Conservation (phyloP, 192 early-diverging fungal genomes). For the Allomyces macrogynus region DNA sequence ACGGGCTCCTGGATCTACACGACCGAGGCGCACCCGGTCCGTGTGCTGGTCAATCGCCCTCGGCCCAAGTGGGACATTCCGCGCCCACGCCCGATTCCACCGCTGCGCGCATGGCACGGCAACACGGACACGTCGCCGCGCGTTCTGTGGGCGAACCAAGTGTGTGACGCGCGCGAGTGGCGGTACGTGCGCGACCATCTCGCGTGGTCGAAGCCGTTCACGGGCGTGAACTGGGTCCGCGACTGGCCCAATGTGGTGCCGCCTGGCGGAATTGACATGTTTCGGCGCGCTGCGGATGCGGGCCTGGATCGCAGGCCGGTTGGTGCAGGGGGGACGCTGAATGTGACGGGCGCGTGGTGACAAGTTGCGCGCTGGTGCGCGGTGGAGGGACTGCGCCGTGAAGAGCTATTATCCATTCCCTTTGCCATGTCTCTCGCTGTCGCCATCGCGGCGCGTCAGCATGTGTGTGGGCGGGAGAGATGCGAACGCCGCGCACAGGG, state of each 20-base stretch:
- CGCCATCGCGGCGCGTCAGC: too few relatives aligned
- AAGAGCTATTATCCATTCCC: too few relatives aligned
- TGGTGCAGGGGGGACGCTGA: too few relatives aligned
- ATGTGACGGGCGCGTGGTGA: too few relatives aligned
- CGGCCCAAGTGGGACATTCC: background rate
- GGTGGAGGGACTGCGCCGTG: too few relatives aligned
- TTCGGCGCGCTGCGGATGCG: too few relatives aligned
- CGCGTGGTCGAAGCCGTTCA: background rate
- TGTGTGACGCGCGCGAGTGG: background rate
- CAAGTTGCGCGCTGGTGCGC: too few relatives aligned
- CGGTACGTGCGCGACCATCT: background rate
- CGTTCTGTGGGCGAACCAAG: background rate
- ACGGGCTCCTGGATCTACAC: conserved; percentile 77
- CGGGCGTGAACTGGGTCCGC: background rate
- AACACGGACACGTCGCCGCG: background rate
- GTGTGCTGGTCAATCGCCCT: background rate
- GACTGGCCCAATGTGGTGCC: background rate
- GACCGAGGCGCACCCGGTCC: conserved; percentile 82
- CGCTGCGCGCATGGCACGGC: background rate
- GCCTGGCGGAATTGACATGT: too few relatives aligned
- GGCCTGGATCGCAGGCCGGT: too few relatives aligned
- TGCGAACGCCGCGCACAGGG: too few relatives aligned
- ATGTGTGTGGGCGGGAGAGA: too few relatives aligned
- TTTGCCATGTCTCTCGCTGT: too few relatives aligned
- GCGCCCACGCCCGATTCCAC: background rate